Evolutionary conservation across 1,284 basidiomycete species (phyloP).

Genomic region (Agaricales sp.): DNA sequence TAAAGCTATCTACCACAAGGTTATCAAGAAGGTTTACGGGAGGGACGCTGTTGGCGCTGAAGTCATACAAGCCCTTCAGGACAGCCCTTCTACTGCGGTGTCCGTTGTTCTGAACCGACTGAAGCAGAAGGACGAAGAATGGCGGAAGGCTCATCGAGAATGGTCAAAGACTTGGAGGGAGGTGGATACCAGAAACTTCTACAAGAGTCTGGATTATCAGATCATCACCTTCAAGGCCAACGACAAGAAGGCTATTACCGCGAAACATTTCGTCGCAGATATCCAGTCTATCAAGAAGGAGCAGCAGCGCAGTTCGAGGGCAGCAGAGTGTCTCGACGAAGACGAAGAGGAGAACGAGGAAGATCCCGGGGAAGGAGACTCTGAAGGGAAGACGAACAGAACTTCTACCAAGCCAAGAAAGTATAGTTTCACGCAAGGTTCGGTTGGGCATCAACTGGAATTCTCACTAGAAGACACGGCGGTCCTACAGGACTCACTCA

Average conservation of each 20-base stretch:
- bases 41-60: slow-evolving; percentile 65
- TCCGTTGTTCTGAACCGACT: slow-evolving; percentile 88
- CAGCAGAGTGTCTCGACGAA: slow-evolving; percentile 8
- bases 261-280: slow-evolving; percentile 83
- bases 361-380: slow-evolving; percentile 22
- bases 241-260: slow-evolving; percentile 93
- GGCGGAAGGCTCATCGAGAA: slow-evolving; percentile 90
- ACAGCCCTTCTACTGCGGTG: slow-evolving; percentile 83
- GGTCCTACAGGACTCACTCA: slow-evolving; percentile 82
- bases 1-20: slow-evolving; percentile 86
- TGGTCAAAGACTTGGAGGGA: slow-evolving; percentile 98
- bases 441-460: slow-evolving; percentile 65
- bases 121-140: slow-evolving; percentile 96
- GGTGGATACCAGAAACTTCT: slow-evolving; percentile 94
- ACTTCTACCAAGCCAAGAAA: slow-evolving; percentile 11
- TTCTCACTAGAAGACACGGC: slow-evolving; percentile 72
- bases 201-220: slow-evolving; percentile 95
- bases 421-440: slow-evolving; percentile 29
- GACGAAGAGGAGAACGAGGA: background rate
- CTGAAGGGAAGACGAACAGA: slow-evolving; percentile 14
- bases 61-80: slow-evolving; percentile 87
- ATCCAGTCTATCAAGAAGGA: slow-evolving; percentile 74
- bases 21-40: slow-evolving; percentile 94
- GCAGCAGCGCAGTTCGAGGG: slow-evolving; percentile 44
- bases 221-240: slow-evolving; percentile 90